Evolutionary conservation across 192 early-diverging fungal genomes (phyloP), one percentile per base, ranked within the genome.

Genomic region (Coemansia asiatica): DNA sequence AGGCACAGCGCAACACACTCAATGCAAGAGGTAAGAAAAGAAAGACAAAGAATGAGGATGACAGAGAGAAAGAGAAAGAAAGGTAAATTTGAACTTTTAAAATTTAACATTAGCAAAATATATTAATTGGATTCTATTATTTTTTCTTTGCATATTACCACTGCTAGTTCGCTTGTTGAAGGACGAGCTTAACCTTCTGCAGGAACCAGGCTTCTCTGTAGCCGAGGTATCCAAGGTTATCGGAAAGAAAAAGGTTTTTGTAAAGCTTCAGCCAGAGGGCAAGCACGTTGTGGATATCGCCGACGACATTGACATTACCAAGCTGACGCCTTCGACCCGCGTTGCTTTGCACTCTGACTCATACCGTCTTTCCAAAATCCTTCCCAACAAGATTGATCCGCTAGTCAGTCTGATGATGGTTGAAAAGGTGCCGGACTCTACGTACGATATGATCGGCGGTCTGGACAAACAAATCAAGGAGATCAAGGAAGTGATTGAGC

Each of bases 381-480:
- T 99, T 47, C 95, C 96, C 46, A 98, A 96, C 84, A 95, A 98
- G 70, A 89, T 99, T 56, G 97, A 99, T 75, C 97, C 97, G n/a
- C 87, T 99, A 44, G 97, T 99, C 21, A 93, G 90, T n/a, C 87
- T 99, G 56, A 99, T 99, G 97, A 99, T 98, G 97, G 95, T 99
- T 15, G 97, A 99, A 75, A 99, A 99, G 82, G 97, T 98, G 18
- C 97, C 97, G 27, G 96, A 98, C 80, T 96, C 94, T 61, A 98
- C 97, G 15, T 99, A 99, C 75, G 97, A 98, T 57, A 95, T 96
- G 94, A 91, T 99, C 64, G 97, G 97, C 71, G 97, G 97, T 64
- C 87, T 99, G 33, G 95, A 97, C 75, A 92, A 95, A 71, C 97
- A 99, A 75, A 99, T 99, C 71, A 97, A 99, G 75, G 97, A 99